A percentile compares a stretch with the other conserved stretches of the same genome.
Evolutionary conservation across 192 early-diverging fungal species (phyloP).

Genomic region (Coemansia nantahalensis): DNA sequence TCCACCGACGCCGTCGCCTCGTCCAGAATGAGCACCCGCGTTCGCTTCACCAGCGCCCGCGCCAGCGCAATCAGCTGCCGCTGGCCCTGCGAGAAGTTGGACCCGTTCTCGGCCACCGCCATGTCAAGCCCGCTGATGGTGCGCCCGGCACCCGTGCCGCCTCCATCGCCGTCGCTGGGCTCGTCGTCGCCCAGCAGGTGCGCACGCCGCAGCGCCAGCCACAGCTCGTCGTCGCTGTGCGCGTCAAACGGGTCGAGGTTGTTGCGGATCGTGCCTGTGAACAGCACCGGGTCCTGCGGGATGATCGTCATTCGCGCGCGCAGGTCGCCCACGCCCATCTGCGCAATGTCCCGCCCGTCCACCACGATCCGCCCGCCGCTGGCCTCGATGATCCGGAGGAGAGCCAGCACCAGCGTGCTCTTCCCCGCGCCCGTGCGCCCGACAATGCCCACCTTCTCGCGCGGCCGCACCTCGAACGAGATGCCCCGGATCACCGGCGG

Average conservation of each 20-base stretch:
- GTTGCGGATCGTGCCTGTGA: slow-evolving; percentile 70
- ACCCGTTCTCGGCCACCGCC: slow-evolving; percentile 58
- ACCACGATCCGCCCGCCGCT: slow-evolving; percentile 63
- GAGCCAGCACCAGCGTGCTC: slow-evolving; percentile 63
- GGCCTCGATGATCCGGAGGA: slow-evolving; percentile 78
- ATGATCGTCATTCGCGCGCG: slow-evolving; percentile 78
- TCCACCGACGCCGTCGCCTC: slow-evolving; percentile 80
- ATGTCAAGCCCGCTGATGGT: slow-evolving; percentile 41
- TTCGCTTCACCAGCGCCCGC: slow-evolving; percentile 71
- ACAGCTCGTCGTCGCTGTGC: slow-evolving; percentile 69
- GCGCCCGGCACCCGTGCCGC: slow-evolving; percentile 15
- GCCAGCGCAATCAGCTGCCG: slow-evolving; percentile 83
- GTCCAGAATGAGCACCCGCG: slow-evolving; percentile 69
- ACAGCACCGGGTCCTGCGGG: slow-evolving; percentile 84
- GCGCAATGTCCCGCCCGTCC: slow-evolving; percentile 73
- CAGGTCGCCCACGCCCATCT: slow-evolving; percentile 75
- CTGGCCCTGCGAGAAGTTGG: slow-evolving; percentile 81
- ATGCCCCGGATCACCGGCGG: slow-evolving; percentile 72
- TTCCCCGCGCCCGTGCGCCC: slow-evolving; percentile 86
- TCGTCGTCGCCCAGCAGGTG: slow-evolving; percentile 29
- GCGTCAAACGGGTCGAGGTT: slow-evolving; percentile 86
- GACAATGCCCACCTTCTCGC: slow-evolving; percentile 85
- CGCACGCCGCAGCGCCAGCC: slow-evolving; percentile 56
- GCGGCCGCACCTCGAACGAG: slow-evolving; percentile 64
- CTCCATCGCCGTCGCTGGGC: slow-evolving; percentile 13